Conservation (phyloP, 805 yeast genomes). For the Sugiyamaella marilandica region DNA sequence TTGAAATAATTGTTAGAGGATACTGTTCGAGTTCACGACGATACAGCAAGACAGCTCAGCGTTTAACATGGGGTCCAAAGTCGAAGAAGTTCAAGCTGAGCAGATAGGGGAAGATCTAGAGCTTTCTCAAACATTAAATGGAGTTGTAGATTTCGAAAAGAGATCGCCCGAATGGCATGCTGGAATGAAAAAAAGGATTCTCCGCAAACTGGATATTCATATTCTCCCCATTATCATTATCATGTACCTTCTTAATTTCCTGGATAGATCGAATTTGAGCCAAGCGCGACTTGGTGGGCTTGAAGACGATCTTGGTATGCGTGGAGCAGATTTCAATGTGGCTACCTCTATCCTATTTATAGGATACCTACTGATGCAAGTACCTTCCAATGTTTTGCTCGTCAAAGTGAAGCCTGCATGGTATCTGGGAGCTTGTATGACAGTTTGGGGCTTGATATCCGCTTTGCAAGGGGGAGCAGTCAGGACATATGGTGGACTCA, state of each 20-base stretch:
- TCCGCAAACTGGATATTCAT: slow-evolving; percentile 40
- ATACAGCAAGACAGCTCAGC: too few relatives aligned
- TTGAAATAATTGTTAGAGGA: too few relatives aligned
- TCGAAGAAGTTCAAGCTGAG: background rate
- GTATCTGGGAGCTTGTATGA: slow-evolving; percentile 36
- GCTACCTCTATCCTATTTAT: slow-evolving; percentile 41
- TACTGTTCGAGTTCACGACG: too few relatives aligned
- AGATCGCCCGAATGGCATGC: slow-evolving; percentile 10
- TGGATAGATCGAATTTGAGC: slow-evolving; percentile 45
- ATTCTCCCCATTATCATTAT: slow-evolving; percentile 42
- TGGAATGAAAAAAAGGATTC: slow-evolving; percentile 6
- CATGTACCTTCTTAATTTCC: slow-evolving; percentile 42
- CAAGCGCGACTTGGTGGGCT: slow-evolving; percentile 46
- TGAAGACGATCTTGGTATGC: slow-evolving; percentile 37
- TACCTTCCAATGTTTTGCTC: slow-evolving; percentile 35
- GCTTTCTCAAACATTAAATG: background rate
- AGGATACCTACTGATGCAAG: slow-evolving; percentile 35
- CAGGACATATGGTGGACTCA: slow-evolving; percentile 27
- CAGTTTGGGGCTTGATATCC: slow-evolving; percentile 37
- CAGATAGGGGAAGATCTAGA: background rate
- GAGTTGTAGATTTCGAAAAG: slow-evolving; percentile 6
- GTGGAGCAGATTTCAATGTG: slow-evolving; percentile 41
- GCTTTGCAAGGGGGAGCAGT: slow-evolving; percentile 33
- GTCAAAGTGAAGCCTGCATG: slow-evolving; percentile 35
- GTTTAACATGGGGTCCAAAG: background rate